Conservation (phyloP, 192 early-diverging fungal genomes). For the Linnemannia elongata region DNA sequence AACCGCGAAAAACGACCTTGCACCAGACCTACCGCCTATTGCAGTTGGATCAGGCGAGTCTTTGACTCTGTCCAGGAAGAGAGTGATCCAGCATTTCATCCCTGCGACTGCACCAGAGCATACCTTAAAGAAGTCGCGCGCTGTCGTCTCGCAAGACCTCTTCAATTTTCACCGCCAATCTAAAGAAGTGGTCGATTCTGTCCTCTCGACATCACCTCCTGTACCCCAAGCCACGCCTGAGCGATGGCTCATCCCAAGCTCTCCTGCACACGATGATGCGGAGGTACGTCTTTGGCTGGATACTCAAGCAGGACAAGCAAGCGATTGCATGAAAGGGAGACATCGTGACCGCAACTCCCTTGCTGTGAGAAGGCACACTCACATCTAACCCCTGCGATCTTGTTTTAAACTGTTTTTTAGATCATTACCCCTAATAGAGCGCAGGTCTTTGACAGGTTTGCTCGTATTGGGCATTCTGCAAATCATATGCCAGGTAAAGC, state of each 20-base stretch:
- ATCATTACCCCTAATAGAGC: slow-evolving; percentile 8
- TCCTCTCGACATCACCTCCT: not conserved
- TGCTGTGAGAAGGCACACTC: not conserved
- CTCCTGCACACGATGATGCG: not conserved
- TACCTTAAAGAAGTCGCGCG: slow-evolving; percentile 22
- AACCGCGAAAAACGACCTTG: slow-evolving; percentile 29
- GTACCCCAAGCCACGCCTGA: slow-evolving; percentile 4
- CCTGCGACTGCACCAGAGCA: slow-evolving; percentile 9
- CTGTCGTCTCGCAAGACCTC: not conserved
- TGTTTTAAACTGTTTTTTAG: not conserved
- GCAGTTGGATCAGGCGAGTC: not conserved
- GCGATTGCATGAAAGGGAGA: not conserved
- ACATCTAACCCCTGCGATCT: not conserved
- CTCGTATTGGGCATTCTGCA: not conserved
- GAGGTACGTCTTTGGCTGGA: slow-evolving; percentile 6
- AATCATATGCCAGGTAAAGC: not conserved
- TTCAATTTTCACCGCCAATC: not conserved
- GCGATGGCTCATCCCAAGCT: slow-evolving; percentile 6
- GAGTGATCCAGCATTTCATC: slow-evolving; percentile 5
- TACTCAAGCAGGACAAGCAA: not conserved
- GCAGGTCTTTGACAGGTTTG: not conserved
- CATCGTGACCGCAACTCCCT: not conserved
- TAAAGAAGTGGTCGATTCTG: not conserved
- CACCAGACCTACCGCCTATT: not conserved
- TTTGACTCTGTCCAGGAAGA: not conserved